Evolutionary conservation across 257 asterid species (phyloP).

Genomic region (Echium plantagineum): DNA sequence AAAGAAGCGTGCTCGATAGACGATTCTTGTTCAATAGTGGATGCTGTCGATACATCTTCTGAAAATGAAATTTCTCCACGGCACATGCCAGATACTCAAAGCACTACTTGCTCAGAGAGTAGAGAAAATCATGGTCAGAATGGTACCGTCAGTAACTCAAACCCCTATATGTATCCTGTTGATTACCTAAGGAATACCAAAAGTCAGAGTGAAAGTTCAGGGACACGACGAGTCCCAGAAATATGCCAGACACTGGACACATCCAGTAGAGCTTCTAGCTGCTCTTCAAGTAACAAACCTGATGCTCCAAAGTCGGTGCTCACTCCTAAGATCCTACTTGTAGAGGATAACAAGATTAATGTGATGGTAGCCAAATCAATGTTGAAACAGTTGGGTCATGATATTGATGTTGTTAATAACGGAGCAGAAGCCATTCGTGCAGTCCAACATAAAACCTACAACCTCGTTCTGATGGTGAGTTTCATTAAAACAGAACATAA

Average conservation of each 20-base stretch:
- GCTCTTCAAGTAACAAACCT: constrained; percentile 35
- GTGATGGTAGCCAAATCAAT: constrained; percentile 73
- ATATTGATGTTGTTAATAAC: constrained; percentile 46
- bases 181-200: constrained; percentile 13
- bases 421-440: constrained; percentile 78
- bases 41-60: constrained; percentile 26
- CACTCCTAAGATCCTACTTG: constrained; percentile 73
- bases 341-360: constrained; percentile 73
- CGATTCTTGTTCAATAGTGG: constrained; percentile 31
- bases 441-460: constrained; percentile 36
- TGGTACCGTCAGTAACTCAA: constrained; percentile 12
- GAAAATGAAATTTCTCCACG: constrained; percentile 17
- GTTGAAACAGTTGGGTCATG: constrained; percentile 79
- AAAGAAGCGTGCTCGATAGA: constrained; percentile 37
- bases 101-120: constrained; percentile 10
- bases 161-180: constrained; percentile 12
- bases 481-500: no score
- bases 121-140: constrained; percentile 9
- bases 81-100: constrained; percentile 13
- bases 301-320: constrained; percentile 17
- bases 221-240: constrained; percentile 15
- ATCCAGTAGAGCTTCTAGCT: constrained; percentile 21
- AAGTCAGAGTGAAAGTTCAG: constrained; percentile 14
- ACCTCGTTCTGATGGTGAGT: constrained; percentile 73
- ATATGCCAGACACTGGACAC: constrained; percentile 16